These are phyloP conservation scores for Wickerhamomyces silvicola DNA, from an alignment of 805 yeast species.

Conservation along the genomic window DNA sequence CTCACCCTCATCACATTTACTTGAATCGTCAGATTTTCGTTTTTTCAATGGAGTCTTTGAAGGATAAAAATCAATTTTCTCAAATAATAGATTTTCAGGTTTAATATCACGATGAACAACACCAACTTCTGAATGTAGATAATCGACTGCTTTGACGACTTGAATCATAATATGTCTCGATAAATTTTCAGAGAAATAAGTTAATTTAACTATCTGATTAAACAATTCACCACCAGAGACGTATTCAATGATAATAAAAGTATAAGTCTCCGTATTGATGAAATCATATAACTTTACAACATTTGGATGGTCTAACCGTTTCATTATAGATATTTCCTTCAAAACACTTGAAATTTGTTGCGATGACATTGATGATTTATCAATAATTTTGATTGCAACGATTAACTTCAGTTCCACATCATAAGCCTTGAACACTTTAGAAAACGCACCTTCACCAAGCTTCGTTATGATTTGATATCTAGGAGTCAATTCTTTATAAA, in stretches of 20 bases:
- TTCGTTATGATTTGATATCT: constrained; percentile 36
- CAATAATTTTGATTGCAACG: constrained; percentile 54
- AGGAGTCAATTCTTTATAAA: constrained; percentile 15
- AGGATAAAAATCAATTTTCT: constrained; percentile 50
- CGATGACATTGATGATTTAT: constrained; percentile 60
- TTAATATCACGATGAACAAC: constrained; percentile 80
- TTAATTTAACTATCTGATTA: constrained; percentile 58
- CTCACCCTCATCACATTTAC: constrained; percentile 82
- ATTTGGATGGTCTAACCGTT: constrained; percentile 57
- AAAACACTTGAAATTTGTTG: constrained; percentile 62
- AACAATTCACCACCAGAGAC: constrained; percentile 76
- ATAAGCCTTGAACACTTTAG: constrained; percentile 63
- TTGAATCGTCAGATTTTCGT: constrained; percentile 61
- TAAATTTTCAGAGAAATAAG: constrained; percentile 60
- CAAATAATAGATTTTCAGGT: constrained; percentile 69
- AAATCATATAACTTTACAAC: constrained; percentile 61
- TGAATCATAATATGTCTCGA: constrained; percentile 59
- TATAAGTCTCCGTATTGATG: constrained; percentile 53
- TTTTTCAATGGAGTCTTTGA: constrained; percentile 28
- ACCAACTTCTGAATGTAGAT: constrained; percentile 67
- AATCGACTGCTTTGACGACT: constrained; percentile 57
- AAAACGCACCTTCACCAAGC: constrained; percentile 82
- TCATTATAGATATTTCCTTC: constrained; percentile 75
- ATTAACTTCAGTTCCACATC: constrained; percentile 15
- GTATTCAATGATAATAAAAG: constrained; percentile 66